A percentile compares a stretch with the other conserved stretches of the same genome.
phyloP scores from a whole-genome alignment of 129 eudicot species.

The Saposhnikovia divaricata region DNA sequence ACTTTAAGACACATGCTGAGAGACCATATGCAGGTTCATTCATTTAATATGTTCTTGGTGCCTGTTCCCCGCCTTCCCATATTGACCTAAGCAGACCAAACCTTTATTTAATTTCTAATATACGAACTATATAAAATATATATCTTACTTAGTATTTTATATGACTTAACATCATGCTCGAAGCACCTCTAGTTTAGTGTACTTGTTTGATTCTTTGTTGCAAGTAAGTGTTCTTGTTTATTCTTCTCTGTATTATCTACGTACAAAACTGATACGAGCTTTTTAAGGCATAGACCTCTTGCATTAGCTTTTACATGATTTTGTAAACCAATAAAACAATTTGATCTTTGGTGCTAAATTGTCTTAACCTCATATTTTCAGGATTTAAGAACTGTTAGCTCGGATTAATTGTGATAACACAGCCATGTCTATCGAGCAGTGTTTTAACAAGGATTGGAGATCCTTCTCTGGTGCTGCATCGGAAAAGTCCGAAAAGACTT shows the following conservation, averaged over 20 bases:
- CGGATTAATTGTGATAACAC: constrained; percentile 6
- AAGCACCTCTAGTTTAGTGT: background rate
- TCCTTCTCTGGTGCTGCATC: constrained; percentile 23
- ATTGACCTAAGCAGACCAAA: background rate
- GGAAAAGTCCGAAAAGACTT: constrained; percentile 31
- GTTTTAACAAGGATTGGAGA: constrained; percentile 34
- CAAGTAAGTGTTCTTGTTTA: background rate
- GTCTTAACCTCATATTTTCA: constrained; percentile 8
- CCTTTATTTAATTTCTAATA: background rate
- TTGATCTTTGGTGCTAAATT: background rate
- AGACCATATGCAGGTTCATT: constrained; percentile 4
- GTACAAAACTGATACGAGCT: background rate
- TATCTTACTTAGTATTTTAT: background rate
- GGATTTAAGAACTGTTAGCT: constrained; percentile 10
- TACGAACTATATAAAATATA: background rate
- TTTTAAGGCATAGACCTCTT: background rate
- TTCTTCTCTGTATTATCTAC: background rate
- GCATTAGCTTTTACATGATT: background rate
- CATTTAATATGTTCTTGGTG: background rate
- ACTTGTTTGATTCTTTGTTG: background rate
- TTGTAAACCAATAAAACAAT: background rate
- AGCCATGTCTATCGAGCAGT: constrained; percentile 47
- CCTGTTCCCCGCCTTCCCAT: background rate
- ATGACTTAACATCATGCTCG: background rate
- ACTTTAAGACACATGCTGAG: background rate